Evolutionary conservation across 768 basidiomycete species (phyloP).

Genomic region (Pleurotus ostreatus): DNA sequence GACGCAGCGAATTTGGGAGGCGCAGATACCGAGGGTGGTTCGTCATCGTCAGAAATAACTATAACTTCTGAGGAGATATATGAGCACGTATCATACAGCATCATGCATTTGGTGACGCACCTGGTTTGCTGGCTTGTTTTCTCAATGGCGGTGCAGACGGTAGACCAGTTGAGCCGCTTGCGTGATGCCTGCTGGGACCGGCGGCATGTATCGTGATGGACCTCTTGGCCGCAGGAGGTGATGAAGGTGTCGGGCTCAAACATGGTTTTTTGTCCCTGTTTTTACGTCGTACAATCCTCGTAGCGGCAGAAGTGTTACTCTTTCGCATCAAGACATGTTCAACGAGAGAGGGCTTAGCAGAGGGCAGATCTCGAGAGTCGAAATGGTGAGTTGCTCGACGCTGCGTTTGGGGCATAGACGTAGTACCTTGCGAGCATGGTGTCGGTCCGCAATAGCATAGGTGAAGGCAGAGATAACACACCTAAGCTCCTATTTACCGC

Average conservation of each 20-base stretch:
- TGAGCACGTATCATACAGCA: neutral
- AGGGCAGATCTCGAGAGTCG: neutral
- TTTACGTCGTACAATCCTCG: conserved; percentile 1
- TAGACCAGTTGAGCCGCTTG: too few species aligned
- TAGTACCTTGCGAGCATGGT: neutral
- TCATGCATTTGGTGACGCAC: too few species aligned
- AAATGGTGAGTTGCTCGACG: neutral
- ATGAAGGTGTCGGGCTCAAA: neutral
- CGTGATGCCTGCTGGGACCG: too few species aligned
- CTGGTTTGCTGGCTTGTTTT: too few species aligned
- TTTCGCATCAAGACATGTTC: neutral
- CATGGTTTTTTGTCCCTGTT: neutral
- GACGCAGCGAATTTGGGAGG: neutral
- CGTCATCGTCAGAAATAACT: neutral
- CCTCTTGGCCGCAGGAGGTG: neutral
- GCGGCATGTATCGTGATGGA: too few species aligned
- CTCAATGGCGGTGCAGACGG: too few species aligned
- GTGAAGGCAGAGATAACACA: neutral
- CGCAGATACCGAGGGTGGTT: neutral
- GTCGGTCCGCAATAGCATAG: neutral
- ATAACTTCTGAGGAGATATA: neutral
- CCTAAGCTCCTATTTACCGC: neutral
- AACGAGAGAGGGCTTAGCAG: neutral
- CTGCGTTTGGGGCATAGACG: neutral
- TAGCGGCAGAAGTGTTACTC: neutral